Evolutionary conservation across 169 alveolate genomes (phyloP), one percentile per base, ranked within the genome.

Genomic region (Eimeria tenella): DNA sequence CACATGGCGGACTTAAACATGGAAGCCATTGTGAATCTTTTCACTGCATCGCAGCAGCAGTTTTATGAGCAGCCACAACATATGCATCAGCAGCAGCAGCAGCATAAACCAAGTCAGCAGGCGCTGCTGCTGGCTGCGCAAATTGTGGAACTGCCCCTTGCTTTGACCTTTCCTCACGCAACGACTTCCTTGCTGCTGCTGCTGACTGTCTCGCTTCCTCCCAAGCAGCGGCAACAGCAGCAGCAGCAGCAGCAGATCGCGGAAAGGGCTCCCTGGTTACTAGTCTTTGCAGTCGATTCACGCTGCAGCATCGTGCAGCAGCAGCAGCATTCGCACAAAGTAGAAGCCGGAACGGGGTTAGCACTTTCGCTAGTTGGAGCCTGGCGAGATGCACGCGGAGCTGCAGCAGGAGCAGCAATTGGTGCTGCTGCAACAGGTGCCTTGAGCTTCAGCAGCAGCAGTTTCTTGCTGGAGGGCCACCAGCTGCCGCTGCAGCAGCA

Each of bases 401-500:
- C 86, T 75, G 60, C 63, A 75, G 86, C 89, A 52, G 89, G 55
- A 25, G 83, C 83, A 73, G 83, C 83, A 73, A 17, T 17, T 10
- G 83, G 55, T 10, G 52, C 83, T 10, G 83, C 73, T 21, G 89
- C 89, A 21, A 73, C 89, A 21, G 55, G 13, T 23, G 50, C 74
- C 60, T 17, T 50, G 31, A 19, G n/a, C 53, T 21, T 4, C 17
- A 79, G 70, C 70, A 79, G 71, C 52, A 15, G 71, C 55, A 55
- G 8, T 10, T 79, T 25, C 55, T 17, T 15, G 60, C 31, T 23
- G n/a, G 21, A 21, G 88, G 21, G 23, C 50, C 89, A 81, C 23
- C 89, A 81, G 89, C 73, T 81, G 89, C 73, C 55, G 89, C 89
- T 81, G 89, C 89, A 81, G 89, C 89, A 55, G 56, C 89, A 55